Evolutionary conservation across 2,329 filamentous ascomycete genomes (phyloP), one percentile per base, ranked within the genome.

Genomic region (Ophiostoma perfectum): DNA sequence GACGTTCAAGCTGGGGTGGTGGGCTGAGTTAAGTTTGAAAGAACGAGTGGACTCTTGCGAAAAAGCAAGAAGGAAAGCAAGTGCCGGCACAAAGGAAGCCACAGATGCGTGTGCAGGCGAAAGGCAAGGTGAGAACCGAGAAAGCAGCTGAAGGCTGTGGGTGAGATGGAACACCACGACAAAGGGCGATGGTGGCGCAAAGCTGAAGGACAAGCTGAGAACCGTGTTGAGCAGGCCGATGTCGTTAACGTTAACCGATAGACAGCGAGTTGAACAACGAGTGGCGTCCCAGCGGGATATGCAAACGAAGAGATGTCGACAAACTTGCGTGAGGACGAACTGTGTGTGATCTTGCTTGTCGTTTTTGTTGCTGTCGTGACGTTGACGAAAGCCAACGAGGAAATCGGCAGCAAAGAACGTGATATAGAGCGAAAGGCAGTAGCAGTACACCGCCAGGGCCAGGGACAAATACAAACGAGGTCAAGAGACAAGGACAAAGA

Each of bases 21-120:
- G 27, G 27, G 49, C n/a, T 55, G 49, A 55, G 49, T 27, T 4
- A 9, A 36, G 9, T 16, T 27, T 55, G n/a, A 55, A 16, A 16
- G 12, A 65, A 18, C 36, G 39, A 42, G 39, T 52, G 66, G 47
- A 27, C 47, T 41, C 44, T 52, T 45, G 44, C 66, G 66, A 18
- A 55, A 68, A 65, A n/a, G 60, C 41, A 42, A 45, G 64, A 55
- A 65, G 44, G 49, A 44, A 52, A 39, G 18, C 41, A 44, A 66
- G 47, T 62, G 41, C 41, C 14, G 39, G 18, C 14, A 64, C 5
- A 45, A 42, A 18, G 52, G 11, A 27, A 12, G 18, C n/a, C 16
- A 11, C 3, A 14, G 11, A 14, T 5, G 27, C 11, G 27, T 60
- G 7, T 44, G 42, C 42, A 44, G 42, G 42, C 11, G 11, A 44